Evolutionary conservation across 2,329 filamentous ascomycete species (phyloP).

Genomic region (Penicillium sp.): DNA sequence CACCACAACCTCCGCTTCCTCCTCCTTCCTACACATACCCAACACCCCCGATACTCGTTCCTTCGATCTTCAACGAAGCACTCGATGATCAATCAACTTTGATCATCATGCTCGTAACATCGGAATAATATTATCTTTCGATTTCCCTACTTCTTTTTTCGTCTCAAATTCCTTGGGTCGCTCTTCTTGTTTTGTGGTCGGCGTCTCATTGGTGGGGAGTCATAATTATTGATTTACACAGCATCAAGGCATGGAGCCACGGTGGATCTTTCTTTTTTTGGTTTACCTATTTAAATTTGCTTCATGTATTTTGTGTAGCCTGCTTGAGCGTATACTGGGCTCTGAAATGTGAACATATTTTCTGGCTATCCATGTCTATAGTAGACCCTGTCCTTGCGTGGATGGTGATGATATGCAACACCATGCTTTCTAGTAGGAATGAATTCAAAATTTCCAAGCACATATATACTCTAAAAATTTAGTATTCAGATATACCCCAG

Average conservation of each 20-base stretch:
- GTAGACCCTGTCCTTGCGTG: background rate
- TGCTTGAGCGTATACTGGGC: background rate
- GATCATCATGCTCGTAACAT: background rate
- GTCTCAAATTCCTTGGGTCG: background rate
- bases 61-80: slow-evolving; percentile 21
- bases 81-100: slow-evolving; percentile 12
- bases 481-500: no score
- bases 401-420: no score
- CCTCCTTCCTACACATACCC: slow-evolving; percentile 32
- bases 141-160: slow-evolving; percentile 11
- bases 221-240: slow-evolving; percentile 22
- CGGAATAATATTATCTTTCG: slow-evolving; percentile 9
- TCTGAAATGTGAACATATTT: slow-evolving; percentile 3
- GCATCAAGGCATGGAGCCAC: slow-evolving; percentile 34
- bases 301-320: background rate
- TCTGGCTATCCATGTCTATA: background rate
- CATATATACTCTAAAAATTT: no score
- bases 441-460: no score
- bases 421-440: no score
- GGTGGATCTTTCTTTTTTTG: slow-evolving; percentile 22
- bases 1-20: slow-evolving; percentile 30
- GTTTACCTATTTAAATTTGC: background rate
- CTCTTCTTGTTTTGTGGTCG: slow-evolving; percentile 19
- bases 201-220: slow-evolving; percentile 31
- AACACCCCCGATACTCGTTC: slow-evolving; percentile 20